phyloP scores from a whole-genome alignment of 495 filamentous ascomycete genomes.

The Aspergillus taichungensis region DNA sequence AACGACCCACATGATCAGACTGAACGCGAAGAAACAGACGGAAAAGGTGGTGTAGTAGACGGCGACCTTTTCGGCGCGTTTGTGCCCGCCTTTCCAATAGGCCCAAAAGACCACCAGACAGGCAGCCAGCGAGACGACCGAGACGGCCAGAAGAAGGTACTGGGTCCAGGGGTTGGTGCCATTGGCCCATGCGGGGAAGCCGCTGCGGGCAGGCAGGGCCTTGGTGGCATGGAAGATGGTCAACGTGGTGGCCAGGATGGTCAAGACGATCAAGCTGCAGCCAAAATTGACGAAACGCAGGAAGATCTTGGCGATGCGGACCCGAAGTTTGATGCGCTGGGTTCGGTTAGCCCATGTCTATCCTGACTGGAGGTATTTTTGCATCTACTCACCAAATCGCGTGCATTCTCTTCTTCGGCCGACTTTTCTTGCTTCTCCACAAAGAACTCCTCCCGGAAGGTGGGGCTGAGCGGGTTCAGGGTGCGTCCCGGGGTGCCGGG shows the following conservation, averaged over 20 bases:
- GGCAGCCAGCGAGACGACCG: constrained; percentile 70
- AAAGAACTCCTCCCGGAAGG: constrained; percentile 75
- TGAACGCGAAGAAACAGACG: constrained; percentile 88
- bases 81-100: constrained; percentile 85
- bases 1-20: constrained; percentile 84
- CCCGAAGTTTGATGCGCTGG: constrained; percentile 88
- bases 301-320: constrained; percentile 89
- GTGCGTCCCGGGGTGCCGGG: constrained; percentile 68
- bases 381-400: constrained; percentile 64
- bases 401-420: constrained; percentile 72
- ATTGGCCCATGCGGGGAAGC: constrained; percentile 72
- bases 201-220: constrained; percentile 61
- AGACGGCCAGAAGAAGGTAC: constrained; percentile 65
- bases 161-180: constrained; percentile 84
- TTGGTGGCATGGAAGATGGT: constrained; percentile 82
- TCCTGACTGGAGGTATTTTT: not conserved
- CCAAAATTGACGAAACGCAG: constrained; percentile 91
- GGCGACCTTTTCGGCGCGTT: constrained; percentile 80
- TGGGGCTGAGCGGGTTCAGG: constrained; percentile 68
- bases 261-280: constrained; percentile 88
- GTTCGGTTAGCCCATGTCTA: not conserved
- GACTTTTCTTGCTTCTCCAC: constrained; percentile 70
- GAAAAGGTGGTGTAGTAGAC: constrained; percentile 92
- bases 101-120: constrained; percentile 74
- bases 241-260: constrained; percentile 78